Evolutionary conservation across 2,329 filamentous ascomycete genomes (phyloP), one percentile per base, ranked within the genome.

Genomic region (Cercospora sesami): DNA sequence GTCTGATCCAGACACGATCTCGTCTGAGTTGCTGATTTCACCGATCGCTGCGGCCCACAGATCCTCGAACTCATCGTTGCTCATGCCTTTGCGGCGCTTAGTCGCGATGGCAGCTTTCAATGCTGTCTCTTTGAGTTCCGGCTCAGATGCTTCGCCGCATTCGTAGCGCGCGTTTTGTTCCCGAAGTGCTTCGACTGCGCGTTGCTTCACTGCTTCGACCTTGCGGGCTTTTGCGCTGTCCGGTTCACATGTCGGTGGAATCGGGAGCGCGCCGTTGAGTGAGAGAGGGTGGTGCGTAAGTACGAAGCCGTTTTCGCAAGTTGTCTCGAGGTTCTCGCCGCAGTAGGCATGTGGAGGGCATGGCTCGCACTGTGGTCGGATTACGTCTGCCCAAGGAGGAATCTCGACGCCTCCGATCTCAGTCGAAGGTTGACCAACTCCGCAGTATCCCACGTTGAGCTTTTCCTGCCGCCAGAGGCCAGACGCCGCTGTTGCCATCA

Each of bases 391-490:
- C 84, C 89, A 91, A 58, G 92, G 88, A 3, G 94, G 94, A 18
- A 97, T 83, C 26, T 87, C 84, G 12, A 90, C 83, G 31, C 88
- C 86, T 10, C 85, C 83, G 63, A 89, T 76, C 21, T 84, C 84
- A 72, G 83, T 85, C 6, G 85, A 86, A 63, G 89, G 87, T 26
- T 91, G 69, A 4, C 83, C 95, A 63, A 96, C 86, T 12, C 94
- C 93, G 78, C 95, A 99, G 77, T 96, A 99, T 36, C 96, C 95
- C 21, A 98, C 92, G 16, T 92, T 91, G n/a, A 97, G 83, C 84
- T 98, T 98, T 80, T 99, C 95, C 77, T 97, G 92, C 60, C 94
- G 86, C 83, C 94, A 99, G 87, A 94, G 95, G 8, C 87, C 87
- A 31, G 86, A 90, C 71, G 96, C 92, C 0, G 90, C 88, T 33